Percentiles rank a stretch among this genome's conserved stretches.
phyloP scores from a whole-genome alignment of 148 eudicot species.

The Chenopodium formosanum region DNA sequence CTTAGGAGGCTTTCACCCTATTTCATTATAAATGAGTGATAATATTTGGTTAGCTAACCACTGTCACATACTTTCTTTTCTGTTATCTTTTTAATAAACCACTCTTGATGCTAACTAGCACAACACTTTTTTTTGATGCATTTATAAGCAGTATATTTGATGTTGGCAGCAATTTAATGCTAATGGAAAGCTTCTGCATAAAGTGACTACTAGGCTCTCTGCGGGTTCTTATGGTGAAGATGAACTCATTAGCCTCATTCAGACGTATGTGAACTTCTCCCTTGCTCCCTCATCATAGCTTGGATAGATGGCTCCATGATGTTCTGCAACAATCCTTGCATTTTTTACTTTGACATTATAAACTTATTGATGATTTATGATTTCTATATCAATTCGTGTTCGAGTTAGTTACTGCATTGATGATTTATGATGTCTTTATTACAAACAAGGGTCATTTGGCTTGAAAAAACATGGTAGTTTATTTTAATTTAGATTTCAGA shows the following conservation, averaged over 20 bases:
- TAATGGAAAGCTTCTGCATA: slow-evolving; percentile 66
- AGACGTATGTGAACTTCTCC: slow-evolving; percentile 52
- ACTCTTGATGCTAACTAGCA: background rate
- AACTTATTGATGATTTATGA: background rate
- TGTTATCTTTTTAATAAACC: background rate
- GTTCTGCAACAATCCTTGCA: background rate
- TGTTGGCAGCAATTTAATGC: slow-evolving; percentile 80
- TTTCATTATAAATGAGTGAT: background rate
- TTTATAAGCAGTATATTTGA: slow-evolving; percentile 9
- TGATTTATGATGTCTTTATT: too few relatives aligned
- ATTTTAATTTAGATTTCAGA: too few relatives aligned
- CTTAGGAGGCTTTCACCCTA: background rate
- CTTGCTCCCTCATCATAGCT: slow-evolving; percentile 1
- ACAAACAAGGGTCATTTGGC: too few relatives aligned
- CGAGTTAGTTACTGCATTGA: too few relatives aligned
- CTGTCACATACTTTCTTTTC: background rate
- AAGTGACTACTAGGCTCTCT: slow-evolving; percentile 65
- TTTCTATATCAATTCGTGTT: background rate
- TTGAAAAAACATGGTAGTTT: too few relatives aligned
- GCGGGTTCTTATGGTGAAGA: slow-evolving; percentile 82
- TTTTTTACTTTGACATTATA: background rate
- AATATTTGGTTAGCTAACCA: background rate
- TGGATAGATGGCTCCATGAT: background rate
- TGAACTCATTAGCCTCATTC: slow-evolving; percentile 85
- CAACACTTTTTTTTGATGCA: background rate